Conservation (phyloP, 257 asterid genomes). For the Nicotiana obtusifolia region DNA sequence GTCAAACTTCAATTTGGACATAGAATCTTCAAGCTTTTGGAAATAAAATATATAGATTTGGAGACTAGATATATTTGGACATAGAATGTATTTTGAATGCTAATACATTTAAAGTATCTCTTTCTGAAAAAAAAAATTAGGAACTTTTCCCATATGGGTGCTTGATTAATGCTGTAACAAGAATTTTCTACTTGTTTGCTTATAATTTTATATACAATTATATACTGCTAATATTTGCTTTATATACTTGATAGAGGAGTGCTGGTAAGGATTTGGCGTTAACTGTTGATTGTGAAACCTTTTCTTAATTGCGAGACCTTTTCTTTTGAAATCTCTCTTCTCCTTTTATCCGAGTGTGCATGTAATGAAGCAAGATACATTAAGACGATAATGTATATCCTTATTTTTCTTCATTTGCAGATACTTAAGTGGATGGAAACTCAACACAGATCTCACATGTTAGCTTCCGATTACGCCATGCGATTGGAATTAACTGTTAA, state of each 20-base stretch:
- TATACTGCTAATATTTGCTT: background rate
- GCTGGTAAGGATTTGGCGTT: background rate
- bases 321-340: background rate
- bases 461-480: constrained; percentile 22
- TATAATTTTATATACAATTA: background rate
- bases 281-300: background rate
- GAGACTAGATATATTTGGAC: too few relatives aligned
- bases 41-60: too few relatives aligned
- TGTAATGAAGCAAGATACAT: too few relatives aligned
- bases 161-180: background rate
- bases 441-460: constrained; percentile 17
- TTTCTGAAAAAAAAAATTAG: background rate
- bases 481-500: constrained; percentile 23
- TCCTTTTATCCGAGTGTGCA: background rate
- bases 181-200: background rate
- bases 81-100: background rate
- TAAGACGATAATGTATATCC: background rate
- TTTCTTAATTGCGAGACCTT: background rate
- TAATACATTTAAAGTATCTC: background rate
- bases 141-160: background rate
- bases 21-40: too few relatives aligned
- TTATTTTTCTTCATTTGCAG: constrained; percentile 10
- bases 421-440: constrained; percentile 30
- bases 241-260: background rate
- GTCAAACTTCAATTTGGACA: too few relatives aligned